Base-by-base conservation (phyloP, 139 green algal species). In the Chlamydomonas incerta region DNA sequence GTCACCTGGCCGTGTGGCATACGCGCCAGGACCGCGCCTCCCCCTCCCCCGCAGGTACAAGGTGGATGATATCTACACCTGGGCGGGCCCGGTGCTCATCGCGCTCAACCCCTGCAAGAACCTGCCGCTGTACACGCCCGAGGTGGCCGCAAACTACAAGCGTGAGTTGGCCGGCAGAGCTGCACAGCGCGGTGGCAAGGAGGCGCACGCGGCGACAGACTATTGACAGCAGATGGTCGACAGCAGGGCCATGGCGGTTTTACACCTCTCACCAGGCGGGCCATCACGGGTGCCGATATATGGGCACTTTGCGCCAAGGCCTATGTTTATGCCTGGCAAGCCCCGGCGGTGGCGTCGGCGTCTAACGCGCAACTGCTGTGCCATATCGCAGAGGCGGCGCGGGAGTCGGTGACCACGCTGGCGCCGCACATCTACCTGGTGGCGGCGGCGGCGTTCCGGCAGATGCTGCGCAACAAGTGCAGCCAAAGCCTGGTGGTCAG, bases 61-160 rank as follows among this genome's bases (percentile, higher is more conserved):
- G 1, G 57, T 74, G 14, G 91, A 96, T 62, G 57, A 84, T 2
- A 96, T 99, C 35, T 99, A 99, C 90, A 97, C 96, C 0, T 87
- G 90, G 50, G 90, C 89, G 14, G 96, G 96, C 0, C 94, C 94
- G 0, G 95, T 99, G 60, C 90, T 99, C 17, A 96, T 99, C 55
- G 96, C 96, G 1, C 76, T 99, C 47, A 98, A 98, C 83, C 95
- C 95, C 6, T 98, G 96, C 92, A 96, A 95, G 82, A 18, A 46
- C 20, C 91, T 98, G 83, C 93, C 94, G 0, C 87, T 98, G 74
- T 98, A 98, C 82, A 91, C 92, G 0, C 24, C 76, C 1, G 92
- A 97, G 50, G 81, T 93, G n/a, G 92, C 91, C 17, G 57, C 92
- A 15, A 76, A 88, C 28, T 98, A 97, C 89, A 95, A 93, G 63